phyloP scores from a whole-genome alignment of 2,329 filamentous ascomycete genomes.

The Bisporella sp. region DNA sequence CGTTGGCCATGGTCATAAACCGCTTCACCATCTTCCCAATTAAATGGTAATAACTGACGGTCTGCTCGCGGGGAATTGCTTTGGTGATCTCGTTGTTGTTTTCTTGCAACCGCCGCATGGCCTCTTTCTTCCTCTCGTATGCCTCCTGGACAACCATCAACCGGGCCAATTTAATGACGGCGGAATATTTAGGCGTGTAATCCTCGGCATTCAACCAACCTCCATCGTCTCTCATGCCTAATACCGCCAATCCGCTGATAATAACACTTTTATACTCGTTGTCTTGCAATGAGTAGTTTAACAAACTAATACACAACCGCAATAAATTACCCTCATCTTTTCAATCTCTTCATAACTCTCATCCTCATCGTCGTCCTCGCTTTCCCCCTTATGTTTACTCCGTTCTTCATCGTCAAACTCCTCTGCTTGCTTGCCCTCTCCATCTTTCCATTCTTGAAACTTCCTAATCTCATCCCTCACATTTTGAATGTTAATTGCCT shows the following conservation, averaged over 20 bases:
- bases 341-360: slow-evolving; percentile 2
- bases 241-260: slow-evolving; percentile 10
- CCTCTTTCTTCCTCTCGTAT: background rate
- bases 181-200: slow-evolving; percentile 7
- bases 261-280: slow-evolving; percentile 11
- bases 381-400: background rate
- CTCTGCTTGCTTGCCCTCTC: background rate
- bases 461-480: slow-evolving; percentile 1
- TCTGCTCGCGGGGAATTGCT: background rate
- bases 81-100: background rate
- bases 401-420: background rate
- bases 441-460: slow-evolving; percentile 4
- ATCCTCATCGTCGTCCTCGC: background rate
- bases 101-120: background rate
- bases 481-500: slow-evolving; percentile 3
- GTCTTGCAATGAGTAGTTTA: slow-evolving; percentile 7
- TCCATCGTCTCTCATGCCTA: slow-evolving; percentile 6
- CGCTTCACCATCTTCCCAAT: background rate
- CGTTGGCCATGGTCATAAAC: slow-evolving; percentile 2
- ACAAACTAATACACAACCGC: slow-evolving; percentile 7
- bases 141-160: slow-evolving; percentile 10
- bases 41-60: slow-evolving; percentile 1
- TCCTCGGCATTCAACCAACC: slow-evolving; percentile 5
- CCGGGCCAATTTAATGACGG: slow-evolving; percentile 7
- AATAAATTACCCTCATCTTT: slow-evolving; percentile 3